Conservation (phyloP, 768 basidiomycete species). For the Russula foetens region DNA sequence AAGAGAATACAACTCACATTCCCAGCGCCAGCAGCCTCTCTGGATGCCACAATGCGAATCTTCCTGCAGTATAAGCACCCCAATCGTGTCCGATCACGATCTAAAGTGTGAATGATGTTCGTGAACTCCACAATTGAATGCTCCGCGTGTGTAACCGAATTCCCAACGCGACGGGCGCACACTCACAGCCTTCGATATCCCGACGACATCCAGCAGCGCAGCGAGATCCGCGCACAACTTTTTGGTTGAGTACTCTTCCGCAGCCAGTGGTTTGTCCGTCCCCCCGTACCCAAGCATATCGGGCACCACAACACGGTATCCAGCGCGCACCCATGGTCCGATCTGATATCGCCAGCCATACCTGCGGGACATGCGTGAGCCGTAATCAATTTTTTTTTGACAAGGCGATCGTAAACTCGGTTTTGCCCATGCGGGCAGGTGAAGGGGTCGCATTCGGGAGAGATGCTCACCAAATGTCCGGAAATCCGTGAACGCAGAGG, state of each 20-base stretch:
- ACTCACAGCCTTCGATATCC: slow-evolving; percentile 25
- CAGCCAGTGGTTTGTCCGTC: slow-evolving; percentile 35
- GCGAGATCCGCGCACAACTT: slow-evolving; percentile 27
- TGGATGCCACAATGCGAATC: slow-evolving; percentile 71
- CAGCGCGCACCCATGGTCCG: slow-evolving; percentile 30
- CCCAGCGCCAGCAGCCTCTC: slow-evolving; percentile 49
- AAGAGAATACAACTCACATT: slow-evolving; percentile 33
- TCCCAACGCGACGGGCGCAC: too few species aligned
- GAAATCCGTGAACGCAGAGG: slow-evolving; percentile 77
- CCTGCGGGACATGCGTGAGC: neutral
- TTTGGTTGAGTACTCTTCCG: slow-evolving; percentile 23
- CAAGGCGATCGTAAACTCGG: too few species aligned
- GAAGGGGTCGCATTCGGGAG: too few species aligned
- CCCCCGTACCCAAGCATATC: slow-evolving; percentile 42
- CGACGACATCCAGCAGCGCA: slow-evolving; percentile 28
- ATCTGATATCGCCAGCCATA: slow-evolving; percentile 37
- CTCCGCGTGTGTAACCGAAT: too few species aligned
- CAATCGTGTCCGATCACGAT: slow-evolving; percentile 77
- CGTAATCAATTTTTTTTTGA: too few species aligned
- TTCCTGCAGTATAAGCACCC: slow-evolving; percentile 55
- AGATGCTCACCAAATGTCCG: slow-evolving; percentile 42
- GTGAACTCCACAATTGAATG: too few species aligned
- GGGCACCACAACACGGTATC: slow-evolving; percentile 38
- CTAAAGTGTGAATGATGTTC: slow-evolving; percentile 26
- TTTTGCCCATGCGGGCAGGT: too few species aligned